These are phyloP conservation scores for Pyricularia pennisetigena DNA, from an alignment of 2,329 filamentous ascomycete genomes.

Conservation along the genomic window DNA sequence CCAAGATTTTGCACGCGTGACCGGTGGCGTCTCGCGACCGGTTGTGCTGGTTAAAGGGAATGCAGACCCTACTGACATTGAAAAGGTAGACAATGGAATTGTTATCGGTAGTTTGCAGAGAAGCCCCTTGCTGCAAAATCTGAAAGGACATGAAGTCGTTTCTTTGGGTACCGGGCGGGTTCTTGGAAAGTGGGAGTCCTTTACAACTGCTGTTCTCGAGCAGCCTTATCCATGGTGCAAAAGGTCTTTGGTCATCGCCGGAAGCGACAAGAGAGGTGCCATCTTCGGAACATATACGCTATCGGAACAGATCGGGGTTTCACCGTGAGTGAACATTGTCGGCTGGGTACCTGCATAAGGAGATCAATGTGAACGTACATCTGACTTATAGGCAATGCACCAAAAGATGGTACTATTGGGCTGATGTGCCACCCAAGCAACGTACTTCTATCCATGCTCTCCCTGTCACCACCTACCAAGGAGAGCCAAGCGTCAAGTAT, in stretches of 20 bases:
- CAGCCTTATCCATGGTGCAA: conserved; percentile 12
- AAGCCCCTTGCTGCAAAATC: conserved; percentile 33
- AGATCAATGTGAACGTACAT: not conserved
- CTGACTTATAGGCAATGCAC: not conserved
- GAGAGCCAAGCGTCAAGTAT: conserved; percentile 49
- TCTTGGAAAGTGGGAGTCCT: conserved; percentile 45
- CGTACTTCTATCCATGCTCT: conserved; percentile 40
- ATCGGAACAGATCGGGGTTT: conserved; percentile 51
- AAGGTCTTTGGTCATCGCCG: conserved; percentile 36
- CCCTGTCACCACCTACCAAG: conserved; percentile 33
- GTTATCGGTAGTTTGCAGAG: conserved; percentile 39
- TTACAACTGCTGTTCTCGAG: conserved; percentile 33
- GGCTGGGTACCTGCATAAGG: not conserved
- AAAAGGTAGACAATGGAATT: conserved; percentile 24
- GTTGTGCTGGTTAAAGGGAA: not conserved
- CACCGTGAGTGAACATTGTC: conserved; percentile 26
- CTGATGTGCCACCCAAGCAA: conserved; percentile 41
- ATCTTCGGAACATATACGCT: conserved; percentile 49
- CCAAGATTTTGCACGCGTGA: not conserved
- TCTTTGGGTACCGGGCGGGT: conserved; percentile 32
- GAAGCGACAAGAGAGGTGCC: conserved; percentile 43
- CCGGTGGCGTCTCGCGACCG: not conserved
- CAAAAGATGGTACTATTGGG: conserved; percentile 45
- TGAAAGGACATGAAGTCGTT: conserved; percentile 29
- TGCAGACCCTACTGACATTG: not conserved